Percentiles rank a stretch among this genome's conserved stretches.
phyloP scores from a whole-genome alignment of 2,329 filamentous ascomycete genomes.

The Akanthomyces dipterigenus region DNA sequence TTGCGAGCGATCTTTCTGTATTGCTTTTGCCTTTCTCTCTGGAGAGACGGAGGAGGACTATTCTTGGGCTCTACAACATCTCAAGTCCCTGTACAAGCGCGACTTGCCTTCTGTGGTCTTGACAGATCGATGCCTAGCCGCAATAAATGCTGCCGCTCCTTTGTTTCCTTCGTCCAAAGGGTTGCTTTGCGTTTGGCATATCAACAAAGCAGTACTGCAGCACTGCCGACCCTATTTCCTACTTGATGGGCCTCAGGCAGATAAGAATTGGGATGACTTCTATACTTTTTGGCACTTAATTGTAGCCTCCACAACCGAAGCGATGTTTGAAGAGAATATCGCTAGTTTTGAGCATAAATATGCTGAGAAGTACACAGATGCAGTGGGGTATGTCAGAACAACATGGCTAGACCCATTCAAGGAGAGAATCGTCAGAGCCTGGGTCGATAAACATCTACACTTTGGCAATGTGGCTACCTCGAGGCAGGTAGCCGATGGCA shows the following conservation, averaged over 20 bases:
- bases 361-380: conserved; percentile 11
- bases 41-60: conserved; percentile 17
- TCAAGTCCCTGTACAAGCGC: conserved; percentile 3
- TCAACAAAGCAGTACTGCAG: conserved; percentile 13
- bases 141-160: conserved; percentile 12
- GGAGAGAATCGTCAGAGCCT: conserved; percentile 18
- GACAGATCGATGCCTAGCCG: conserved; percentile 17
- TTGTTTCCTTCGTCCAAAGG: conserved; percentile 11
- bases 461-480: conserved; percentile 15
- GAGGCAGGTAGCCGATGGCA: not conserved
- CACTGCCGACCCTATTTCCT: conserved; percentile 11
- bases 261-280: conserved; percentile 16
- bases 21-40: conserved; percentile 19
- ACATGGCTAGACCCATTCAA: conserved; percentile 18
- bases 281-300: conserved; percentile 17
- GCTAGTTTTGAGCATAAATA: conserved; percentile 15
- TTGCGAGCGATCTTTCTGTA: conserved; percentile 18
- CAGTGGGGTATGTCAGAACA: conserved; percentile 17
- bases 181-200: conserved; percentile 16
- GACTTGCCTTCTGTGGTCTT: conserved; percentile 16
- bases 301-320: conserved; percentile 14
- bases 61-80: conserved; percentile 16
- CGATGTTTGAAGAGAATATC: conserved; percentile 15
- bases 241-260: not conserved
- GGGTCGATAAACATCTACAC: conserved; percentile 17